A percentile compares a stretch with the other conserved stretches of the same genome.
phyloP scores from a whole-genome alignment of 2,329 filamentous ascomycete genomes.

The Immersiporthe knoxdaviesiana region DNA sequence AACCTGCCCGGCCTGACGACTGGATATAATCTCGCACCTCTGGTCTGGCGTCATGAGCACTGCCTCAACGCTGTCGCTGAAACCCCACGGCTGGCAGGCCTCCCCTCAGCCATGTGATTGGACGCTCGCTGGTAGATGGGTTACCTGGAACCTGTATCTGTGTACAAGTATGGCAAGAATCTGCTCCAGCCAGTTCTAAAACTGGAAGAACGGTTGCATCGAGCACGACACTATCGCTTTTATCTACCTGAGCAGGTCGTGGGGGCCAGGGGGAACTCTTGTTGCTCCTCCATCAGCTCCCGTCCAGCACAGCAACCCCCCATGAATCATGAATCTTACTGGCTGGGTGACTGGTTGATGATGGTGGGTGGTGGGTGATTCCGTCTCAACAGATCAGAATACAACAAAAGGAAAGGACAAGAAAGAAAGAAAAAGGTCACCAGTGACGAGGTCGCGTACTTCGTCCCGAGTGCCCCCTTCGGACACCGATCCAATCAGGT shows the following conservation, averaged over 20 bases:
- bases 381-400: background rate
- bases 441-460: slow-evolving; percentile 2
- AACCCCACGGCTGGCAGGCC: background rate
- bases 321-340: background rate
- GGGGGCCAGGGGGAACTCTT: slow-evolving; percentile 2
- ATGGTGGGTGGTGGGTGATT: background rate
- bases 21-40: background rate
- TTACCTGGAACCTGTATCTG: no score
- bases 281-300: background rate
- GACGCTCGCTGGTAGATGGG: background rate
- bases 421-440: background rate
- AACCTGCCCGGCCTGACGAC: background rate
- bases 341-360: no score
- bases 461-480: slow-evolving; percentile 1
- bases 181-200: background rate
- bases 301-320: background rate
- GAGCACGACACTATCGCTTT: slow-evolving; percentile 8
- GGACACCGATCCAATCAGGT: slow-evolving; percentile 22
- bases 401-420: no score
- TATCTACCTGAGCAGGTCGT: background rate
- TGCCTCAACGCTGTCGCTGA: background rate
- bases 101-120: background rate
- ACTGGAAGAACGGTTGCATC: slow-evolving; percentile 11
- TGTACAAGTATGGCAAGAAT: background rate
- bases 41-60: background rate